Base-by-base conservation (phyloP, 2,329 filamentous ascomycete species). In the Colletotrichum gigasporum region DNA sequence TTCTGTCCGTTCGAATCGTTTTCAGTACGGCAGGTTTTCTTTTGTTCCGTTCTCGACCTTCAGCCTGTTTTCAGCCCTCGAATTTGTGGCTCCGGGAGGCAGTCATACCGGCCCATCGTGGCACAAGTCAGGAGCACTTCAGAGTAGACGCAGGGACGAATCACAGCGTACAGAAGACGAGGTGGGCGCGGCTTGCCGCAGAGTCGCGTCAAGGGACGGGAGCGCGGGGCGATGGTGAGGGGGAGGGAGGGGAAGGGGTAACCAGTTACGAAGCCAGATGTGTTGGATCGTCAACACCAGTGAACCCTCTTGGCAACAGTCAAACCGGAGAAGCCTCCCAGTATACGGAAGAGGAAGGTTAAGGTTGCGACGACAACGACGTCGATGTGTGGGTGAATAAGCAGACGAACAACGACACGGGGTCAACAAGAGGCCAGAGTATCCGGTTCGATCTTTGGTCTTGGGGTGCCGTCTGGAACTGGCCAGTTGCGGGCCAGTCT, bases 401-500 rank as follows among this genome's bases (percentile, higher is more conserved):
- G 48, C 48, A 26, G 48, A 30, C 16, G 32, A 20, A 22, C 5
- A 34, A 42, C 35, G 24, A 20, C 30, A 37, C 39, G 22, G 26
- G 48, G 41, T 22, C 6, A 9, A 30, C 9, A 47, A 56, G 24
- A 35, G 44, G 48, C 54, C 26, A 47, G 42, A 54, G 30, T 26
- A 39, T 54, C 57, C 42, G 56, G 42, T 47, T 56, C 32, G 53
- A 56, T 37, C 30, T n/a, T 61, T 28, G 22, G 20, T 37, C 41
- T 48, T 32, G 12, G n/a, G 35, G 47, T 65, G 51, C 24, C 50
- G 61, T 64, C 47, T 24, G 28, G 39, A 61, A 37, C 42, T 32
- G 61, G 32, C 41, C 55, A 60, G 47, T 62, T 55, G 41, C 52
- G 42, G 35, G 50, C 48, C 34, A 62, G 48, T 55, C 56, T 65